Percentiles rank a stretch among this genome's conserved stretches.
phyloP scores from a whole-genome alignment of 139 green algal species.

The Picochlorum sp. region DNA sequence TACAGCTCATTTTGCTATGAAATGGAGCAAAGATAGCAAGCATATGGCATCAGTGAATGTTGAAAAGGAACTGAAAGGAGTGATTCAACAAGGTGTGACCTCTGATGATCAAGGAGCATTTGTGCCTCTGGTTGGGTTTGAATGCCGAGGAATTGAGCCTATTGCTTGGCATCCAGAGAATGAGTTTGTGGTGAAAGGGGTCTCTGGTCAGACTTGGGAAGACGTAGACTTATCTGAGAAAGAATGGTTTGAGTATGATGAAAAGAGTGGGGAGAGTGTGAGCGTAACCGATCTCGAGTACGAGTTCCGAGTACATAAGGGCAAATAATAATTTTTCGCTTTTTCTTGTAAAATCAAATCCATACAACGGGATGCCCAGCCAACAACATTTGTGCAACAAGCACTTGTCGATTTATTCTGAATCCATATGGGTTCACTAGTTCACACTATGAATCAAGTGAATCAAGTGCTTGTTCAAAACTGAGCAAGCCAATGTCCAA shows the following conservation, averaged over 20 bases:
- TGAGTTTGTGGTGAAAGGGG: slow-evolving; percentile 23
- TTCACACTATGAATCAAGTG: too few species aligned
- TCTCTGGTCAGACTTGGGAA: slow-evolving; percentile 14
- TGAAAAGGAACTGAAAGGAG: slow-evolving; percentile 39
- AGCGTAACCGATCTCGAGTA: slow-evolving; percentile 48
- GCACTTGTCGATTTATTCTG: too few species aligned
- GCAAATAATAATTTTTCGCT: neutral
- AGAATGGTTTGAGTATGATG: slow-evolving; percentile 76
- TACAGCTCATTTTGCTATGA: slow-evolving; percentile 59
- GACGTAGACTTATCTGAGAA: slow-evolving; percentile 34
- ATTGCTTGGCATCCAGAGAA: slow-evolving; percentile 40
- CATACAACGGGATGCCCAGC: too few species aligned
- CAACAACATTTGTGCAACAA: too few species aligned
- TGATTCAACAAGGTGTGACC: slow-evolving; percentile 27
- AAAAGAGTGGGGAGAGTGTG: slow-evolving; percentile 51
- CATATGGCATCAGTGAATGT: slow-evolving; percentile 44
- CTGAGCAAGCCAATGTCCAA: too few species aligned
- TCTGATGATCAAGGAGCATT: slow-evolving; percentile 46
- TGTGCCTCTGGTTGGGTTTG: slow-evolving; percentile 65
- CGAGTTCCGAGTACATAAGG: slow-evolving; percentile 24
- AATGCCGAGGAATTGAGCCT: slow-evolving; percentile 67
- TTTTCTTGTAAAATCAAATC: neutral
- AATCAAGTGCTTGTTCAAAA: too few species aligned
- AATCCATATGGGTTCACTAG: too few species aligned
- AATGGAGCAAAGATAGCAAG: slow-evolving; percentile 34